Percentiles rank a stretch among this genome's conserved stretches.
These are phyloP conservation scores for Trametes maxima DNA, from an alignment of 768 basidiomycete genomes.

Conservation along the genomic window DNA sequence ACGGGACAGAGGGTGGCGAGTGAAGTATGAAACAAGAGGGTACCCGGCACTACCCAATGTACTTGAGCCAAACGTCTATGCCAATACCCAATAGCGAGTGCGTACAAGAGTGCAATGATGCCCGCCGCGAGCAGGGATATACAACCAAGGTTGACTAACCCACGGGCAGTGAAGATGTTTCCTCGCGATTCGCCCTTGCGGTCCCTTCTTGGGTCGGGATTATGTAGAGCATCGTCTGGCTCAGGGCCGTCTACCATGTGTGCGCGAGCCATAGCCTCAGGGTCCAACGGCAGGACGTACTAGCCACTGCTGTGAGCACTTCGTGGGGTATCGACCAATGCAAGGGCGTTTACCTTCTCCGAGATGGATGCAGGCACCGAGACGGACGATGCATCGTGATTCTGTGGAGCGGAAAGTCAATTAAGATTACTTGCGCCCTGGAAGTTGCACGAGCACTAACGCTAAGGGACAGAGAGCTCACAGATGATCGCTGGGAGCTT, in stretches of 20 bases:
- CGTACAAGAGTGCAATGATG: constrained; percentile 47
- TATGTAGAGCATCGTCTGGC: constrained; percentile 52
- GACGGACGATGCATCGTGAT: constrained; percentile 24
- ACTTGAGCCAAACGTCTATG: neutral
- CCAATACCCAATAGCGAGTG: constrained; percentile 33
- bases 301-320: constrained; percentile 28
- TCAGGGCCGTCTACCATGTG: constrained; percentile 59
- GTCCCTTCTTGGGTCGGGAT: constrained; percentile 48
- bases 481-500: constrained; percentile 37
- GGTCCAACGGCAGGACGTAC: constrained; percentile 70
- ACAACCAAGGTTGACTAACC: constrained; percentile 72
- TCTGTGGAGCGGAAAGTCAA: neutral
- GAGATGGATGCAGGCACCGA: constrained; percentile 30
- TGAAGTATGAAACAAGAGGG: constrained; percentile 43
- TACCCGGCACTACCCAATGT: constrained; percentile 41
- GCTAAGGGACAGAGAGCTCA: constrained; percentile 43
- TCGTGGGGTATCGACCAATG: neutral
- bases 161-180: constrained; percentile 56
- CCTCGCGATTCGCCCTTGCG: constrained; percentile 38
- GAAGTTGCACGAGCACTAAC: constrained; percentile 36
- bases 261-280: constrained; percentile 57
- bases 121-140: constrained; percentile 52
- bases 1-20: constrained; percentile 28
- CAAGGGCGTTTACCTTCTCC: constrained; percentile 29
- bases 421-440: neutral